Evolutionary conservation across 768 basidiomycete genomes (phyloP), one percentile per base, ranked within the genome.

Genomic region (Crepidotus variabilis): DNA sequence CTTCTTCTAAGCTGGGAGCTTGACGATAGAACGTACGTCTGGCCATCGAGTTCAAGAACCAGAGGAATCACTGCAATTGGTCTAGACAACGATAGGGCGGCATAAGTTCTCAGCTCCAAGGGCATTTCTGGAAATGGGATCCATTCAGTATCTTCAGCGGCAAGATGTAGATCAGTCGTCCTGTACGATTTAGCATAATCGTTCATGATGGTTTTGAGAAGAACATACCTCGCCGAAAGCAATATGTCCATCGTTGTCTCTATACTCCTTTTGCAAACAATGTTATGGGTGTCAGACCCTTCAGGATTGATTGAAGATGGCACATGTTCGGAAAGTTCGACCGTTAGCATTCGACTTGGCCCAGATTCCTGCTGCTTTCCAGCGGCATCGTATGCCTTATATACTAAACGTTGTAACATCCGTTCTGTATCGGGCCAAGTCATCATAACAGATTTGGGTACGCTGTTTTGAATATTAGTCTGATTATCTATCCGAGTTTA

Each of bases 371-470:
- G 28, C 3, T 28, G 28, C 28, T 28, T 20, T 20, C 39, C 39
- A 14, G 39, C 18, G 14, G 39, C 11, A 43, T 43, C 32, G 50
- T 39, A 51, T 22, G 55, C 36, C 28, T 51, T 47, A 22, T 51
- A 56, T 33, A 56, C 39, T 9, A 56, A 39, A 47, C 55, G 55
- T 22, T 43, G 49, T 34, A 51, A 47, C 43, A 33, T 43, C 35
- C 21, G 50, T 51, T 47, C 36, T 36, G 34, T 11, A 24, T 54
- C 23, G 1, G 63, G 60, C 43, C 58, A 55, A 5, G 60, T 57
- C 11, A 59, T 59, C 46, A 63, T 24, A 14, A 64, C 48, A 13
- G 35, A 23, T 39, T 56, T 59, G 18, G 67, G 65, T 16, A 63
- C 51, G 50, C 69, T 68, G 39, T 45, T 24, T 22, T 35, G 32